Evolutionary conservation across 1,284 basidiomycete genomes (phyloP).

Genomic region (Phlebopus sp.): DNA sequence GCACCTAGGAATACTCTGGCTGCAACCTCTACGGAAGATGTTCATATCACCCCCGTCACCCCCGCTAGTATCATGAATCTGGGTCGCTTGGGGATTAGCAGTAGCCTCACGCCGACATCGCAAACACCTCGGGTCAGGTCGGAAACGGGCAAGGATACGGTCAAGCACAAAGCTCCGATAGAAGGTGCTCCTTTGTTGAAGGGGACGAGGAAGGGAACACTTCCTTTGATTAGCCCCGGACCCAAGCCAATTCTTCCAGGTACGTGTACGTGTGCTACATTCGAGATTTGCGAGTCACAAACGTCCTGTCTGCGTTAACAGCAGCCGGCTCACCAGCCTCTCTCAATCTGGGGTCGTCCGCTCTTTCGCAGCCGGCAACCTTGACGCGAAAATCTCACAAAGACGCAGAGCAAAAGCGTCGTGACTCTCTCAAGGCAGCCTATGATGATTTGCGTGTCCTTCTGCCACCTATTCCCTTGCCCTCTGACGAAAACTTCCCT

Average conservation of each 20-base stretch:
- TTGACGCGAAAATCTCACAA: constrained; percentile 88
- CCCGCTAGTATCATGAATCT: constrained; percentile 88
- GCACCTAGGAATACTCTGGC: neutral
- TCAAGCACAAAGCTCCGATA: constrained; percentile 28
- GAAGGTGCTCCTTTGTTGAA: constrained; percentile 16
- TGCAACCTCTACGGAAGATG: constrained; percentile 13
- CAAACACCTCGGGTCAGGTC: constrained; percentile 16
- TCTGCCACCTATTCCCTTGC: constrained; percentile 85
- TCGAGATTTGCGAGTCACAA: neutral
- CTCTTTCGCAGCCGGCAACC: constrained; percentile 29
- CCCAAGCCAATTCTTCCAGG: constrained; percentile 73
- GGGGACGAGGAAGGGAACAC: constrained; percentile 28
- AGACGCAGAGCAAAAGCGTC: constrained; percentile 94
- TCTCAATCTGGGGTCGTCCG: constrained; percentile 21
- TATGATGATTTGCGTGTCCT: constrained; percentile 92
- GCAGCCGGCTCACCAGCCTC: constrained; percentile 26
- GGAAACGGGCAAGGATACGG: constrained; percentile 29
- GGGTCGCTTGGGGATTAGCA: constrained; percentile 53
- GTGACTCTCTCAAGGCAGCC: constrained; percentile 93
- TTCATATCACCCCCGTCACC: constrained; percentile 71
- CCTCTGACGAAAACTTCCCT: constrained; percentile 60
- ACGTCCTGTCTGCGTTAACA: constrained; percentile 9
- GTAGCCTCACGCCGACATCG: constrained; percentile 36
- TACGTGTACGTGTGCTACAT: constrained; percentile 30
- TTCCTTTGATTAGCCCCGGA: constrained; percentile 25